phyloP scores from a whole-genome alignment of 2,329 filamentous ascomycete genomes.

The Drechslerella stenobrocha region DNA sequence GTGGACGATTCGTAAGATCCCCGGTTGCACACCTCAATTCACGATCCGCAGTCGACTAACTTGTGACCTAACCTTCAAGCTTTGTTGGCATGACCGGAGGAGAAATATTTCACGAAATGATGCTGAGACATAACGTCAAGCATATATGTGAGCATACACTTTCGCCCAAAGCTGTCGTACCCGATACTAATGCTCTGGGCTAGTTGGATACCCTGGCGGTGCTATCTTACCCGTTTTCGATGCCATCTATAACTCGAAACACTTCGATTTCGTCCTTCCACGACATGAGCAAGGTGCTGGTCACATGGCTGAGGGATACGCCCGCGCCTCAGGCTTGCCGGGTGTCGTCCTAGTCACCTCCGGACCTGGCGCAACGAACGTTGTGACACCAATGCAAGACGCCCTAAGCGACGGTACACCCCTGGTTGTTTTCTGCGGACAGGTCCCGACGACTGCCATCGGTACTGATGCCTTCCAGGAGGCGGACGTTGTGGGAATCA shows the following conservation, averaged over 20 bases:
- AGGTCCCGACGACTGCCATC: slow-evolving; percentile 86
- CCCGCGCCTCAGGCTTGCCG: slow-evolving; percentile 86
- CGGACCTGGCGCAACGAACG: slow-evolving; percentile 93
- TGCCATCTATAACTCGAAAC: slow-evolving; percentile 95
- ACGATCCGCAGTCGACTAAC: slow-evolving; percentile 25
- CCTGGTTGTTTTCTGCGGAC: slow-evolving; percentile 91
- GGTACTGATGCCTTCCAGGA: slow-evolving; percentile 97
- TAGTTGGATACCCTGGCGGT: slow-evolving; percentile 87
- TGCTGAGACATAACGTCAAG: slow-evolving; percentile 88
- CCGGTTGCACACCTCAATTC: slow-evolving; percentile 18
- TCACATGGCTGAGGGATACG: slow-evolving; percentile 98
- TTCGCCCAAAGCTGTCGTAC: neutral
- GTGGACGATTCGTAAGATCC: slow-evolving; percentile 77
- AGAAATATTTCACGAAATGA: slow-evolving; percentile 99
- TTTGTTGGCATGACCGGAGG: slow-evolving; percentile 95
- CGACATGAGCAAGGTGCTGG: slow-evolving; percentile 97
- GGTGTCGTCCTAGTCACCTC: slow-evolving; percentile 97
- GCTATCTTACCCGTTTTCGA: slow-evolving; percentile 98
- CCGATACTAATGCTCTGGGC: slow-evolving; percentile 12
- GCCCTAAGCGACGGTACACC: slow-evolving; percentile 93
- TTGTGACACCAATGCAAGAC: slow-evolving; percentile 94
- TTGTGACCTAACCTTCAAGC: slow-evolving; percentile 53
- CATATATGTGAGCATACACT: slow-evolving; percentile 75
- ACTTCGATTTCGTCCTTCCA: slow-evolving; percentile 94
- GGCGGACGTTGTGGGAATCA: slow-evolving; percentile 91